Percentiles rank a stretch among this genome's conserved stretches.
Conservation (phyloP, 129 eudicot species). For the Smallanthus sonchifolius region DNA sequence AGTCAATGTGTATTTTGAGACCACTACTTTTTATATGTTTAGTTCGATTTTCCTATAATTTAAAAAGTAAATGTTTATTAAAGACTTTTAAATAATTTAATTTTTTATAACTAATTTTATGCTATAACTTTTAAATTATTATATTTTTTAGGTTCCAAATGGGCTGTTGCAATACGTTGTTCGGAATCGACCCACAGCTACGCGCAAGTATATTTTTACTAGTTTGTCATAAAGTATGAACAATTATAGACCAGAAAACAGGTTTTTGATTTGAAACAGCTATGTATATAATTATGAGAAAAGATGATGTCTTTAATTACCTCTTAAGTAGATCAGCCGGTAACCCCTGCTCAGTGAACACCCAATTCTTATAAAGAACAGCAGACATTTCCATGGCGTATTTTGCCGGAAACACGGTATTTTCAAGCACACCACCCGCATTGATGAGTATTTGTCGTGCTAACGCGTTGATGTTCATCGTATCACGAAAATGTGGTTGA, state of each 20-base stretch:
- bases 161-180: no score
- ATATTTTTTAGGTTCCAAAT: no score
- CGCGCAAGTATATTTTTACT: no score
- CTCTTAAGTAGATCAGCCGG: slow-evolving; percentile 80
- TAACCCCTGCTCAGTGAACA: slow-evolving; percentile 70
- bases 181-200: no score
- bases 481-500: slow-evolving; percentile 87
- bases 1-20: no score
- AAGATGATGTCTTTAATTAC: slow-evolving; percentile 14
- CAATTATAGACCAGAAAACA: background rate
- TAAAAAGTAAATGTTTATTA: no score
- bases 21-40: no score
- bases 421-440: slow-evolving; percentile 73
- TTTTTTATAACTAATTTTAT: no score
- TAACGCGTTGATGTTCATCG: slow-evolving; percentile 78
- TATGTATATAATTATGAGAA: background rate
- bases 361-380: slow-evolving; percentile 62
- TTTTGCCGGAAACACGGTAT: slow-evolving; percentile 68
- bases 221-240: background rate
- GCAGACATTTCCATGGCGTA: slow-evolving; percentile 84
- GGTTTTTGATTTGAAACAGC: no score
- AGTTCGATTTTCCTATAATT: no score
- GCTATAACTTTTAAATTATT: no score
- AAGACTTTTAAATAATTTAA: no score
- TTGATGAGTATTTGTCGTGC: slow-evolving; percentile 80